Percentiles rank a stretch among this genome's conserved stretches.
phyloP scores from a whole-genome alignment of 2,329 filamentous ascomycete species.

The Teratosphaeria zuluensis region DNA sequence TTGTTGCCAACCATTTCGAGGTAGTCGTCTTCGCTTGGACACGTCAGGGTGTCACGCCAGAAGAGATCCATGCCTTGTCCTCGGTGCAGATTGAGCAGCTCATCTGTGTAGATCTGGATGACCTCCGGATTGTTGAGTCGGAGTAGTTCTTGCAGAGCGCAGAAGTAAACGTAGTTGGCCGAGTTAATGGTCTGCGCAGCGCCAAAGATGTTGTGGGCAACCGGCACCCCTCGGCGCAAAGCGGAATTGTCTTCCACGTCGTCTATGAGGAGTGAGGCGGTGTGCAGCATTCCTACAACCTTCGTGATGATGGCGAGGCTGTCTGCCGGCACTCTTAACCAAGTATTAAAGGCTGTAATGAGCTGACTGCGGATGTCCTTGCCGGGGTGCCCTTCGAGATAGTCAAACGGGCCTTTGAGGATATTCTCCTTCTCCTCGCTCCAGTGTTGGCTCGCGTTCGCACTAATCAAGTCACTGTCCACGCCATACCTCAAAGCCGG shows the following conservation, averaged over 20 bases:
- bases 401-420: constrained; percentile 69
- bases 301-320: constrained; percentile 66
- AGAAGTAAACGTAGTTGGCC: constrained; percentile 83
- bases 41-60: constrained; percentile 78
- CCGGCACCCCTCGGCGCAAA: constrained; percentile 68
- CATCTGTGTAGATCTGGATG: constrained; percentile 66
- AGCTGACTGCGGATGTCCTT: constrained; percentile 77
- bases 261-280: constrained; percentile 72
- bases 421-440: constrained; percentile 66
- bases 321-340: constrained; percentile 62
- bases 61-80: constrained; percentile 88
- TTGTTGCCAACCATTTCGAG: constrained; percentile 92
- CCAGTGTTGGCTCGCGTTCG: constrained; percentile 43
- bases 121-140: constrained; percentile 53
- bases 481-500: constrained; percentile 4
- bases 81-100: constrained; percentile 73
- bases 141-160: constrained; percentile 64
- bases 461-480: constrained; percentile 9
- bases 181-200: constrained; percentile 83
- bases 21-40: constrained; percentile 79
- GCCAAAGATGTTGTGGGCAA: constrained; percentile 77
- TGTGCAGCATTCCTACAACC: constrained; percentile 78
- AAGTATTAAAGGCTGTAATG: constrained; percentile 71
- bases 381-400: constrained; percentile 67
- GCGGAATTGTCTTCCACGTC: constrained; percentile 77